Percentiles rank a stretch among this genome's conserved stretches.
These are phyloP conservation scores for Cladosporium sp. DNA, from an alignment of 2,329 filamentous ascomycete species.

Conservation along the genomic window DNA sequence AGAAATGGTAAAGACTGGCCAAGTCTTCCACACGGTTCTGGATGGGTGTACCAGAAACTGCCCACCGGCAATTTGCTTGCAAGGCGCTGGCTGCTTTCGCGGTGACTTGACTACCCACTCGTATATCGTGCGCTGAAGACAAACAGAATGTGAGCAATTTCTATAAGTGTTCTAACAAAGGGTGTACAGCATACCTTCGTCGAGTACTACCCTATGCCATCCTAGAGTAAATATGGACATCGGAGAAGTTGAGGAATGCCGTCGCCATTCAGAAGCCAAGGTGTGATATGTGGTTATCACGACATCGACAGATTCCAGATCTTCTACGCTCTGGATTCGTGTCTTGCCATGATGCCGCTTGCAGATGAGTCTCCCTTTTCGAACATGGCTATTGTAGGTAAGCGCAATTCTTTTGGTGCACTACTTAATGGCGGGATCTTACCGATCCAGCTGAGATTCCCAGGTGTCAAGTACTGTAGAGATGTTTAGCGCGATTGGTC, in stretches of 20 bases:
- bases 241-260: not conserved
- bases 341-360: not conserved
- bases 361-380: not conserved
- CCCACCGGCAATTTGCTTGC: conserved; percentile 3
- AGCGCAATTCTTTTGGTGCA: no score
- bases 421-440: not conserved
- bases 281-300: conserved; percentile 44
- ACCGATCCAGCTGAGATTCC: not conserved
- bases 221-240: no score
- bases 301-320: conserved; percentile 30
- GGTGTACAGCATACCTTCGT: no score
- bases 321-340: not conserved
- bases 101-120: not conserved
- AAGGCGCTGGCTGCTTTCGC: not conserved
- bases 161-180: no score
- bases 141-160: not conserved
- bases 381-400: no score
- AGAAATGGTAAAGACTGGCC: conserved; percentile 1
- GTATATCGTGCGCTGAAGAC: conserved; percentile 8
- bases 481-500: not conserved
- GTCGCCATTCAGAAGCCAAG: conserved; percentile 17
- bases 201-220: no score
- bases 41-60: conserved; percentile 9
- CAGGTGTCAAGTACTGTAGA: not conserved
- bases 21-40: conserved; percentile 4